Evolutionary conservation across 345 rosid genomes (phyloP).

Genomic region (Reutealis trisperma): DNA sequence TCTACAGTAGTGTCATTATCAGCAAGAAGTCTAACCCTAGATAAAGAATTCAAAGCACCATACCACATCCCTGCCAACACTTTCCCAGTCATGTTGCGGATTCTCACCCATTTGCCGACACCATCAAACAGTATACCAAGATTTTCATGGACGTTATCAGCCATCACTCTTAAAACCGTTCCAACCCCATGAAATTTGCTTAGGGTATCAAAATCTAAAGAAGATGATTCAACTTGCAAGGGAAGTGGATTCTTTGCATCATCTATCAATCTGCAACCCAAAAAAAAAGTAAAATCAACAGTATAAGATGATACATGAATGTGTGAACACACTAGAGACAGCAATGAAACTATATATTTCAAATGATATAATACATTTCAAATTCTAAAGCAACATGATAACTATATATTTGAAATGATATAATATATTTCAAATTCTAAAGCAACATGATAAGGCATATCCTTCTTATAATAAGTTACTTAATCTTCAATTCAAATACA

Average conservation of each 20-base stretch:
- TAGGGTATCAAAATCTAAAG: conserved; percentile 4
- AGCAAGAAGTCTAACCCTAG: conserved; percentile 19
- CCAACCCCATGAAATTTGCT: conserved; percentile 8
- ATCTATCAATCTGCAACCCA: neutral
- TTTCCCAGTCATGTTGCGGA: conserved; percentile 14
- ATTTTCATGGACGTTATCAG: conserved; percentile 17
- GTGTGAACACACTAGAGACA: no score
- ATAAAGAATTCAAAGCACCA: conserved; percentile 10
- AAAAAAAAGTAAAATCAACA: neutral
- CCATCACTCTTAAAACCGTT: conserved; percentile 20
- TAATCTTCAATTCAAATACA: no score
- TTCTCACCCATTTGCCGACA: conserved; percentile 23
- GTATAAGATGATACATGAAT: no score
- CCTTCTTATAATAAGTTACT: no score
- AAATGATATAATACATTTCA: no score
- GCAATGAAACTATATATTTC: no score
- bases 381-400: no score
- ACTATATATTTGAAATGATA: no score
- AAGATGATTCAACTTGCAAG: conserved; percentile 9
- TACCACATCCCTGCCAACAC: conserved; percentile 11
- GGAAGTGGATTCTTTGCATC: conserved; percentile 21
- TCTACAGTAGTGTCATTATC: conserved; percentile 11
- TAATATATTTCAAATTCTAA: no score
- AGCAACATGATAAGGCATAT: no score
- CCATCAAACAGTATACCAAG: conserved; percentile 3